Evolutionary conservation across 2,329 filamentous ascomycete genomes (phyloP).

Genomic region (Rhytidhysteron rufulum): DNA sequence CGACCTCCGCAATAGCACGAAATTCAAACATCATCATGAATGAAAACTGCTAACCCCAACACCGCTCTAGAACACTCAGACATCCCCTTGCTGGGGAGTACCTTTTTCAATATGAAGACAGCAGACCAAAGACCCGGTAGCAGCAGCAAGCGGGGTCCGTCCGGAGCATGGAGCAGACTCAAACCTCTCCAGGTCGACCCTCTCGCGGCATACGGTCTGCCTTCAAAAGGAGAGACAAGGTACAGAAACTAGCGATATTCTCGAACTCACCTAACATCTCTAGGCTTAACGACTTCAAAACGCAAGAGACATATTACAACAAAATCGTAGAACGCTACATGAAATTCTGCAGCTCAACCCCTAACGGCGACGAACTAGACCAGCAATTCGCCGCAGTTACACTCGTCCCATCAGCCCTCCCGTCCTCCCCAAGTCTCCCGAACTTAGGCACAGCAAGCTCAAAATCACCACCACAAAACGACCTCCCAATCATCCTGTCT

Average conservation of each 20-base stretch:
- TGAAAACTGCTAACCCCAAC: too few relatives aligned
- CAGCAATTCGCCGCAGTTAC: conserved; percentile 67
- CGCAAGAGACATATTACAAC: conserved; percentile 81
- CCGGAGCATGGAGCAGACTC: conserved; percentile 45
- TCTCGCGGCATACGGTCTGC: conserved; percentile 76
- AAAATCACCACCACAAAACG: conserved; percentile 39
- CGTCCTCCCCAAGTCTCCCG: conserved; percentile 7
- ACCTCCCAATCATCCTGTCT: conserved; percentile 71
- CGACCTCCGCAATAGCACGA: too few relatives aligned
- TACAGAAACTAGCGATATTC: conserved; percentile 35
- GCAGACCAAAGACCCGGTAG: conserved; percentile 32
- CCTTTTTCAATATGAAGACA: too few relatives aligned
- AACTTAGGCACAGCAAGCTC: conserved; percentile 10
- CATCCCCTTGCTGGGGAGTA: too few relatives aligned
- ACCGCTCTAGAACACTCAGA: too few relatives aligned
- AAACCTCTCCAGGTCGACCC: conserved; percentile 73
- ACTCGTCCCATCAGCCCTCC: conserved; percentile 4
- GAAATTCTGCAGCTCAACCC: conserved; percentile 75
- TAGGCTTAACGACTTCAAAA: conserved; percentile 60
- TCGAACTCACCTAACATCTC: background rate
- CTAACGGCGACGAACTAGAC: conserved; percentile 69
- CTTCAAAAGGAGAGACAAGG: conserved; percentile 88
- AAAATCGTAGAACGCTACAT: conserved; percentile 87
- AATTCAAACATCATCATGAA: too few relatives aligned
- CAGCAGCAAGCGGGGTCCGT: conserved; percentile 34